Evolutionary conservation across 1,284 basidiomycete species (phyloP), one percentile per base, ranked within the genome.

Genomic region (Rhizopogon parksii): DNA sequence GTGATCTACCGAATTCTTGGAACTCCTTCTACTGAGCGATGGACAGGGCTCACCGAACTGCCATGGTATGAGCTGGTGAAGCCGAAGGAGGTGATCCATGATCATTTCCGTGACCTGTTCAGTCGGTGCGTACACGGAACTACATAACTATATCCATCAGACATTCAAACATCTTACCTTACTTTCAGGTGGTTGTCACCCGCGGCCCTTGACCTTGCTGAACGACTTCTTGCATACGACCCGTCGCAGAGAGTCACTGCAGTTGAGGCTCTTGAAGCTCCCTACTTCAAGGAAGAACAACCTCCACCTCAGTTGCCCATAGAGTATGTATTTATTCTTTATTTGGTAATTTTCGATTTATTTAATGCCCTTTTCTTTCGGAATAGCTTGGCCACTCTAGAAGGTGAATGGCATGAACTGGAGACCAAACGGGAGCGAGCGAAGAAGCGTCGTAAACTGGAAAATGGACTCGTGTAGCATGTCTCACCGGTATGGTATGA

Each of bases 61-160:
- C 95, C 96, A 2, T 99, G 96, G 96, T 99, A 91, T 67, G 96
- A 99, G 66, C 80, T 99, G n/a, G 86, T 98, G 46, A 91, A 93
- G 65, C 93, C 96, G 0, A 85, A 80, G 57, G 83, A 90, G 43
- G 66, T 71, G 15, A 69, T 91, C 12, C 77, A 80, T 32, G 85
- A 88, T 57, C 80, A 78, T 50, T 90, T 97, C 63, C 74, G 86
- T 42, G 82, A 88, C 43, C 68, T 84, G 27, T 95, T 95, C 64
- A 76, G 81, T 59, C 89, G 86, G 89, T 91, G 56, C 61, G 83
- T 68, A 1, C 6, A 3, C 21, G 3, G 12, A 34, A 19, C 19
- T 21, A 30, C 8, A 17, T 19, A 34, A 14, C 19, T 19, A 30
- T 7, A 17, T 19, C 36, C 25, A 3, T 35, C 24, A 27, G 40